Evolutionary conservation across 169 alveolate species (phyloP), one percentile per base, ranked within the genome.

Genomic region (Babesia gibsoni): DNA sequence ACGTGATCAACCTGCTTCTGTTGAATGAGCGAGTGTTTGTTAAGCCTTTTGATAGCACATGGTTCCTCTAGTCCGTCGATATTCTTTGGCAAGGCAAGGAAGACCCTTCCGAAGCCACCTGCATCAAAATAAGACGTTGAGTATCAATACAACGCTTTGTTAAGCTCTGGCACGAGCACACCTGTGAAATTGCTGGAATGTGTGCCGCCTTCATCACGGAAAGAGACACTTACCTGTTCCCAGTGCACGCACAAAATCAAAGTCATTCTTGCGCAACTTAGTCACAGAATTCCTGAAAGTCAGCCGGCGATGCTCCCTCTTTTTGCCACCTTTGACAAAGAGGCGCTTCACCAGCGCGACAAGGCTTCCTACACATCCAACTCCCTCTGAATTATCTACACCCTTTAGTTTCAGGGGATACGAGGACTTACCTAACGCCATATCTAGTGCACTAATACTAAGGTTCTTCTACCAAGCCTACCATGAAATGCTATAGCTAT

Each of bases 91-190:
- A 67, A 90, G 45, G 97, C 96, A 36, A 96, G 84, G 53, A 90
- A 89, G 3, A 96, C 99, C 84, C 97, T 64, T 9, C 99, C 99
- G 72, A 95, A 96, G 20, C 97, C 91, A 10, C 98, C 98, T 85
- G 49, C 14, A 56, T 58, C n/a, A n/a, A n/a, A n/a, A n/a, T n/a
- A n/a, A n/a, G n/a, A n/a, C n/a, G n/a, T n/a, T n/a, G n/a, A n/a
- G n/a, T n/a, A n/a, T n/a, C n/a, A n/a, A n/a, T n/a, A n/a, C n/a
- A n/a, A n/a, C n/a, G n/a, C n/a, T n/a, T n/a, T n/a, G n/a, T n/a
- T n/a, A n/a, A n/a, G n/a, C n/a, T n/a, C n/a, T n/a, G n/a, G n/a
- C n/a, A n/a, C n/a, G n/a, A n/a, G n/a, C n/a, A n/a, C n/a, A n/a
- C n/a, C n/a, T n/a, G n/a, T n/a, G n/a, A n/a, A n/a, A n/a, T n/a